phyloP scores from a whole-genome alignment of 2,329 filamentous ascomycete species.

The Cladosporium sp. region DNA sequence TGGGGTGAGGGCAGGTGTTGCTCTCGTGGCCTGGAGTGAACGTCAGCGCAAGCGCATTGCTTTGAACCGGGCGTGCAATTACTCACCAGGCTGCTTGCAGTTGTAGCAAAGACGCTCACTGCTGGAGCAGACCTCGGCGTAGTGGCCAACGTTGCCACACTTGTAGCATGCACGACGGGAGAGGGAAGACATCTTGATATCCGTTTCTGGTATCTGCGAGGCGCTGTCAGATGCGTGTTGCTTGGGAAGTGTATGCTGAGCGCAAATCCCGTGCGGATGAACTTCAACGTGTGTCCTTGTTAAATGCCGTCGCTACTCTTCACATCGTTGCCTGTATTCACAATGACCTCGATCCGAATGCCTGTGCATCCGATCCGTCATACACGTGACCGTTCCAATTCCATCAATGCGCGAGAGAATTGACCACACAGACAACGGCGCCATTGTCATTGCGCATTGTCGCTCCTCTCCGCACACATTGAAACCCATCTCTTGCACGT shows the following conservation, averaged over 20 bases:
- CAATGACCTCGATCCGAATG: too few species aligned
- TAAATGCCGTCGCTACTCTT: too few species aligned
- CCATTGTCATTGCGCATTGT: too few species aligned
- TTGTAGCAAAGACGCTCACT: conserved; percentile 99
- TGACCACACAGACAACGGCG: too few species aligned
- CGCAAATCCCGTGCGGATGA: too few species aligned
- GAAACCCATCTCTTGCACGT: neutral
- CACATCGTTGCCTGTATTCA: too few species aligned
- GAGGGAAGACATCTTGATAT: conserved; percentile 34
- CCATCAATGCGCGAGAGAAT: neutral
- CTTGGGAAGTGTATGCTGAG: too few species aligned
- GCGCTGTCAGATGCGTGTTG: conserved; percentile 1
- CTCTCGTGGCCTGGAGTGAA: conserved; percentile 74
- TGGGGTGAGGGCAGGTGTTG: conserved; percentile 91
- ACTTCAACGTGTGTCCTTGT: too few species aligned
- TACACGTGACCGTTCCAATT: neutral
- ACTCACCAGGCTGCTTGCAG: conserved; percentile 82
- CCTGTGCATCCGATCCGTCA: too few species aligned
- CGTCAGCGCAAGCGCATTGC: conserved; percentile 32
- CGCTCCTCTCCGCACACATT: neutral
- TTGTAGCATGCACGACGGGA: conserved; percentile 52
- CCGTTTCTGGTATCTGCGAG: conserved; percentile 11
- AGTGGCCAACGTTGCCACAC: conserved; percentile 50
- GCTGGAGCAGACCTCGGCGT: conserved; percentile 88
- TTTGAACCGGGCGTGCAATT: conserved; percentile 27